Evolutionary conservation across 208 protist species (phyloP).

Genomic region (Leishmania mexicana): DNA sequence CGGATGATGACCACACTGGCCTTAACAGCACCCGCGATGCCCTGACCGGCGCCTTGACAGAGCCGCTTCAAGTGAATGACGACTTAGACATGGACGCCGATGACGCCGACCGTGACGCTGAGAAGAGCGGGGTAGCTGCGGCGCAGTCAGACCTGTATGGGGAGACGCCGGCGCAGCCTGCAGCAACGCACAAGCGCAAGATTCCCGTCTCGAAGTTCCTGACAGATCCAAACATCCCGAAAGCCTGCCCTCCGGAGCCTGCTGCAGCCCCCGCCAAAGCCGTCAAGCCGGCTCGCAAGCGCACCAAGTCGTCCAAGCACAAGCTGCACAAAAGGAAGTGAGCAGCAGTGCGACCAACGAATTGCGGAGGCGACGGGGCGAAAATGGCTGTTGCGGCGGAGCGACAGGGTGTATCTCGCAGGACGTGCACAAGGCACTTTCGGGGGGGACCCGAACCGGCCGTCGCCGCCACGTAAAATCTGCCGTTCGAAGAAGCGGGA

Average conservation of each 20-base stretch:
- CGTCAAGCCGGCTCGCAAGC: slow-evolving; percentile 20
- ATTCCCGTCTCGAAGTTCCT: slow-evolving; percentile 42
- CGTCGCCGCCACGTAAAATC: background rate
- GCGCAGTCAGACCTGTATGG: background rate
- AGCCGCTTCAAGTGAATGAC: background rate
- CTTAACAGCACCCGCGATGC: slow-evolving; percentile 1
- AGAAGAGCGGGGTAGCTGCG: background rate
- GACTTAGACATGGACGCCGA: background rate
- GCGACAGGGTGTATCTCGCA: background rate
- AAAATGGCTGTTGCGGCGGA: background rate
- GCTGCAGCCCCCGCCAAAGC: slow-evolving; percentile 7
- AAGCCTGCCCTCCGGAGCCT: background rate
- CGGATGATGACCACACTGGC: background rate
- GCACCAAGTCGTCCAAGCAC: slow-evolving; percentile 15
- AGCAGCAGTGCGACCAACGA: too few relatives aligned
- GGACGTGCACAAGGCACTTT: background rate
- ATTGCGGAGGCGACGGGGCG: too few relatives aligned
- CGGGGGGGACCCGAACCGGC: background rate
- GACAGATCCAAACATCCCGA: slow-evolving; percentile 14
- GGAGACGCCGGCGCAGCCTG: background rate
- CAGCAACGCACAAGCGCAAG: slow-evolving; percentile 10
- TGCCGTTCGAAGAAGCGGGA: too few relatives aligned
- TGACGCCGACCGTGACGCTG: background rate
- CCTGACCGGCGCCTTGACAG: slow-evolving; percentile 7
- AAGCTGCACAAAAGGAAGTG: slow-evolving; percentile 34